Conservation (phyloP, 768 basidiomycete species). For the Dentipellis sp. region DNA sequence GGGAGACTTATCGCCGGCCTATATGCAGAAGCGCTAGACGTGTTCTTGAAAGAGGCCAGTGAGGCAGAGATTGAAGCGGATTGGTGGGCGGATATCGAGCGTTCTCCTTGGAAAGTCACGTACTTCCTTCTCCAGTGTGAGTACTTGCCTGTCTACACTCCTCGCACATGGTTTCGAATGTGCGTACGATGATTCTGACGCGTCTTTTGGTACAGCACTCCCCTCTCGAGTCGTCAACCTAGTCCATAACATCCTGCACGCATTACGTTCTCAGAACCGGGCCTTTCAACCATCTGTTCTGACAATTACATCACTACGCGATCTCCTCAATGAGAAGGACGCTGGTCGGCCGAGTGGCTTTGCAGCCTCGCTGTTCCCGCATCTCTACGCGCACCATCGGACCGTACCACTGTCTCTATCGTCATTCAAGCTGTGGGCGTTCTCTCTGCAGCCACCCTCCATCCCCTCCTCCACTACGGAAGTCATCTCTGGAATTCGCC, state of each 20-base stretch:
- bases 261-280: conserved; percentile 32
- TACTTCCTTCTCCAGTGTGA: conserved; percentile 75
- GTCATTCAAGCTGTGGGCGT: conserved; percentile 1
- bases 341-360: conserved; percentile 41
- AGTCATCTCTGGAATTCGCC: conserved; percentile 9
- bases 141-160: conserved; percentile 18
- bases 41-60: conserved; percentile 56
- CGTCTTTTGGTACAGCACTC: conserved; percentile 26
- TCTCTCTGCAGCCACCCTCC: conserved; percentile 12
- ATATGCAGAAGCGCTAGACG: conserved; percentile 58
- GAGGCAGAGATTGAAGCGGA: conserved; percentile 67
- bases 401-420: conserved; percentile 12
- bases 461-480: conserved; percentile 2
- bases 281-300: conserved; percentile 38
- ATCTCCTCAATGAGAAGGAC: conserved; percentile 36
- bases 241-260: conserved; percentile 30
- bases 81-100: conserved; percentile 75
- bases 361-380: conserved; percentile 56
- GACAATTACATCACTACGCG: conserved; percentile 37
- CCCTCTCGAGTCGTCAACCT: conserved; percentile 33
- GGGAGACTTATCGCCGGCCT: conserved; percentile 43
- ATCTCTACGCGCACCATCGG: conserved; percentile 32
- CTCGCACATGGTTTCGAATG: background rate
- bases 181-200: background rate
- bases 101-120: conserved; percentile 44